phyloP scores from a whole-genome alignment of 2,329 filamentous ascomycete genomes.

The Rutstroemia sp. region DNA sequence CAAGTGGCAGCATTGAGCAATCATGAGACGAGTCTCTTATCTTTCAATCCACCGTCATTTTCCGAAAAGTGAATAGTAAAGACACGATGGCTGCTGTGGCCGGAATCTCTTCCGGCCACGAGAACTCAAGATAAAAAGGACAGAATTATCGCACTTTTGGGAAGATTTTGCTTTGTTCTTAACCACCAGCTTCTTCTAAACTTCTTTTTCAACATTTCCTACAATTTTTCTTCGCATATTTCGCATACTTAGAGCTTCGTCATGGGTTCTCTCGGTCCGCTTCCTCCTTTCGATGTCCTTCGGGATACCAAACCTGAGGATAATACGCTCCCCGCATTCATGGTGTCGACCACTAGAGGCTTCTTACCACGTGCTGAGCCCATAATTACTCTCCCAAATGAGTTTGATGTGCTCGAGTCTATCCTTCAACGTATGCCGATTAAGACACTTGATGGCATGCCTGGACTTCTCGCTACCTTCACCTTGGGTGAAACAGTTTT shows the following conservation, averaged over 20 bases:
- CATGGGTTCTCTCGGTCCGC: slow-evolving; percentile 27
- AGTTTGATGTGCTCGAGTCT: slow-evolving; percentile 66
- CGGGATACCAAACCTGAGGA: slow-evolving; percentile 56
- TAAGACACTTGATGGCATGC: slow-evolving; percentile 61
- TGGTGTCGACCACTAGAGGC: slow-evolving; percentile 68
- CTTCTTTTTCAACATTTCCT: background rate
- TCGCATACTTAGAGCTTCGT: slow-evolving; percentile 8
- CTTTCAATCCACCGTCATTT: slow-evolving; percentile 14
- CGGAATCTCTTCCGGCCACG: slow-evolving; percentile 27
- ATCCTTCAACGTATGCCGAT: slow-evolving; percentile 75
- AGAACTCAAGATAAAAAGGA: slow-evolving; percentile 21
- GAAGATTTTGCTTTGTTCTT: slow-evolving; percentile 14
- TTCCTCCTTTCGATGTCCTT: slow-evolving; percentile 49
- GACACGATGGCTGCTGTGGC: slow-evolving; percentile 19
- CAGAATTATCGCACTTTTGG: slow-evolving; percentile 13
- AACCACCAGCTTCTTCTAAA: background rate
- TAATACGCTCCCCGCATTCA: slow-evolving; percentile 62
- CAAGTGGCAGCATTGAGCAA: background rate
- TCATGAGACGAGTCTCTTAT: slow-evolving; percentile 17
- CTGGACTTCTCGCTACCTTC: slow-evolving; percentile 69
- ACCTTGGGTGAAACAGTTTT: slow-evolving; percentile 69
- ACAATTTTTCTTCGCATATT: slow-evolving; percentile 3
- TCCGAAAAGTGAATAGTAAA: slow-evolving; percentile 3
- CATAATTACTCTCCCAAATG: slow-evolving; percentile 56
- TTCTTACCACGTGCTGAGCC: slow-evolving; percentile 66